Base-by-base conservation (phyloP, 2,329 filamentous ascomycete species). In the Rutstroemia sp. region DNA sequence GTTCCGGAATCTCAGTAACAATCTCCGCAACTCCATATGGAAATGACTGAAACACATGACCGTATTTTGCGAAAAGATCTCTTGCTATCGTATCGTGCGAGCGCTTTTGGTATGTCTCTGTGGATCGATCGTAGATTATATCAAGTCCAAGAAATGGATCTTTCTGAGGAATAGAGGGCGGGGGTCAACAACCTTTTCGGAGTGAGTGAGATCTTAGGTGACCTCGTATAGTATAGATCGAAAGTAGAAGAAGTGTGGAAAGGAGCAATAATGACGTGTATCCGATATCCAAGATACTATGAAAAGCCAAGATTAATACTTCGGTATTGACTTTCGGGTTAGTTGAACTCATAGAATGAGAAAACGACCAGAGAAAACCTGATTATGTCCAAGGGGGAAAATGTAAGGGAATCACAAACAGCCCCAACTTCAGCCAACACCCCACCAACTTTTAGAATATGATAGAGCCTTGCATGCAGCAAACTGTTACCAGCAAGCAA, bases 51-150 rank as follows among this genome's bases (percentile, higher is more conserved):
- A 58, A 49, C 36, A 25, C 21, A 7, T 42, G 19, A 8, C 51
- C 56, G 27, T 46, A 46, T 38, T 38, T 53, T 12, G 40, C 12
- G 14, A 53, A 46, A 6, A 53, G 39, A 23, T 16, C 5, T 23
- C 17, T 23, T 7, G 40, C 40, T 1, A 53, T 14, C 7, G 40
- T 46, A 47, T 27, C 45, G 25, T 38, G 51, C 38, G 56, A 25
- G 50, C 16, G 36, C n/a, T 47, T 42, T 48, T 50, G 38, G n/a
- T 55, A 42, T 7, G 25, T 46, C 30, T 42, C 42, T 12, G 40
- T 36, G 34, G 50, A 57, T 6, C 42, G 77, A 39, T 14, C 19
- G 30, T 57, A 44, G 25, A 52, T 46, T 36, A 46, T 38, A 1
- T 38, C 39, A 38, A 52, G 40, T 9, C 47, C 45, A 27, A 48